Conservation (phyloP, 345 rosid genomes). For the Rhodamnia argentea region DNA sequence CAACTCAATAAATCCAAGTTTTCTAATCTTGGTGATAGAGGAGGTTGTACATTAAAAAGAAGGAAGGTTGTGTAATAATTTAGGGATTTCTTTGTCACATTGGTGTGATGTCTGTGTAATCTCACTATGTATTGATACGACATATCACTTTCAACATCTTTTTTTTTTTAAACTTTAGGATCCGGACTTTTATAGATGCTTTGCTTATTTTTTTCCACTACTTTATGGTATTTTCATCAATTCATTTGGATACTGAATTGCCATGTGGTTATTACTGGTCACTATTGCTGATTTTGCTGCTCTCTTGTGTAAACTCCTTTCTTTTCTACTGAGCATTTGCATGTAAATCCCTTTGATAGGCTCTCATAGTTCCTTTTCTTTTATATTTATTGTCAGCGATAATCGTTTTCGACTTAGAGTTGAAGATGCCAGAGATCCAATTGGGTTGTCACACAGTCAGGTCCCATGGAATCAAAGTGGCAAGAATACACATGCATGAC, state of each 20-base stretch:
- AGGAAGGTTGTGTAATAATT: not conserved
- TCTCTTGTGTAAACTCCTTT: not conserved
- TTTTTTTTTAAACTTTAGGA: not conserved
- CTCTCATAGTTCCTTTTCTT: not conserved
- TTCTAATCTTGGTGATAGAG: not conserved
- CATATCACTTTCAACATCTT: not conserved
- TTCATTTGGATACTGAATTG: not conserved
- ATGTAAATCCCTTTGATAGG: not conserved
- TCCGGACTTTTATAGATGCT: not conserved
- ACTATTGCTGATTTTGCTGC: not conserved
- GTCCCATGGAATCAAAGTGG: slow-evolving; percentile 68
- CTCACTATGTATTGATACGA: not conserved
- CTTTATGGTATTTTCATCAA: not conserved
- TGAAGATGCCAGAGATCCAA: slow-evolving; percentile 65
- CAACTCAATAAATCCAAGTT: not conserved
- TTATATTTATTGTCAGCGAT: not conserved
- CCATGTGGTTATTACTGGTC: not conserved
- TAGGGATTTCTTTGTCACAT: not conserved
- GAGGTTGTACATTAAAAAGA: not conserved
- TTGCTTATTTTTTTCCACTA: not conserved
- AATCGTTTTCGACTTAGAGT: not conserved
- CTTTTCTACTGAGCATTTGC: not conserved
- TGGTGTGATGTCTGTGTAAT: not conserved
- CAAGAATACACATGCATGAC: slow-evolving; percentile 74
- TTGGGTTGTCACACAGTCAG: slow-evolving; percentile 60